Evolutionary conservation across 2,329 filamentous ascomycete genomes (phyloP), one percentile per base, ranked within the genome.

Genomic region (Trichoderma cornu-damae): DNA sequence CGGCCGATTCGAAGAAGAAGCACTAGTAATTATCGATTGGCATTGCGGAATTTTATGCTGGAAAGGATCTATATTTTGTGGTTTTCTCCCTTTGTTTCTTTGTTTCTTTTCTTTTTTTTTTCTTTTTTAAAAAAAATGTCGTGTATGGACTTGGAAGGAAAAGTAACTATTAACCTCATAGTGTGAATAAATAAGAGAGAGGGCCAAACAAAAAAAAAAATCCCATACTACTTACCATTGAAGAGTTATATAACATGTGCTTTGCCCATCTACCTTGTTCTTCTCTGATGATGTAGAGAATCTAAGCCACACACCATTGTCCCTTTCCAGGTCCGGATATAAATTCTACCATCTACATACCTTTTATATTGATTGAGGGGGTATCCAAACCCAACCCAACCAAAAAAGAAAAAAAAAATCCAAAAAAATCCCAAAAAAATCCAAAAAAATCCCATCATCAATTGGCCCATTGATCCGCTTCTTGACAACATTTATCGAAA

Each of bases 1-100:
- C 87, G 0, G 72, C 68, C 11, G 67, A 75, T 38, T 72, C 72
- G 59, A 89, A 88, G 80, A 79, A 81, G 65, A 78, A 72, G 0
- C 84, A n/a, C n/a, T n/a, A 87, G 60, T 87, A 78, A 55, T 24
- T 35, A 30, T 32, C 1, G 32, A 16, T 12, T 14, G 14, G 7
- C 14, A 9, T 11, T 16, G n/a, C n/a, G n/a, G n/a, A n/a, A 14
- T 24, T 47, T 3, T 22, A 20, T 9, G 4, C 7, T 28, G 22
- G 18, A 6, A 9, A 49, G 43, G 32, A 20, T 12, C n/a, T n/a
- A n/a, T n/a, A n/a, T n/a, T n/a, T n/a, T n/a, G n/a, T n/a, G n/a
- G n/a, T n/a, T n/a, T n/a, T n/a, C n/a, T n/a, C n/a, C n/a, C n/a
- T n/a, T n/a, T n/a, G n/a, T n/a, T n/a, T n/a, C n/a, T n/a, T n/a